phyloP scores from a whole-genome alignment of 2,329 filamentous ascomycete species.

The Cordyceps cicadae region DNA sequence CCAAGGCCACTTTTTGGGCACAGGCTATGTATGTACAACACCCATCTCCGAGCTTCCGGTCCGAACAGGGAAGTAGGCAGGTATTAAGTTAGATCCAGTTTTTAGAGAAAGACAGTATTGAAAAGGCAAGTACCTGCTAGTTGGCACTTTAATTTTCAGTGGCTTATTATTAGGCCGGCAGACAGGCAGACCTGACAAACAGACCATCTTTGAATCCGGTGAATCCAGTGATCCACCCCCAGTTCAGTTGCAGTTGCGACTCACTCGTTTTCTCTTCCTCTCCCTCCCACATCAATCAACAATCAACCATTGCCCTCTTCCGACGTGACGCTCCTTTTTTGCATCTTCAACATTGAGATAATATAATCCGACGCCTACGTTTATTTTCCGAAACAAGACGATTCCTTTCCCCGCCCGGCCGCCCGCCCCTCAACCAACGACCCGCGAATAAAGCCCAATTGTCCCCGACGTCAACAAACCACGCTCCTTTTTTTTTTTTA shows the following conservation, averaged over 20 bases:
- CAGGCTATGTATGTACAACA: background rate
- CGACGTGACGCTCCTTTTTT: constrained; percentile 1
- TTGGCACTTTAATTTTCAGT: too few species aligned
- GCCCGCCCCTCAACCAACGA: background rate
- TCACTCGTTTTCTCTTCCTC: background rate
- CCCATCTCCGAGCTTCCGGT: constrained; percentile 8
- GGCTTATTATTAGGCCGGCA: too few species aligned
- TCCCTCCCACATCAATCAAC: background rate
- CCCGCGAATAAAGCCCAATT: background rate
- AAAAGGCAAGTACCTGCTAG: background rate
- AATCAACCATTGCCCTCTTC: background rate
- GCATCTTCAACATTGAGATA: background rate
- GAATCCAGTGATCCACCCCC: background rate
- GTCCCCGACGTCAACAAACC: background rate
- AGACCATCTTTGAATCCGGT: background rate
- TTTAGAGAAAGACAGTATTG: background rate
- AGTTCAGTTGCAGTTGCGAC: background rate
- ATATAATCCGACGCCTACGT: background rate
- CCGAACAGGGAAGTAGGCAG: constrained; percentile 3
- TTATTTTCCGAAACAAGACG: background rate
- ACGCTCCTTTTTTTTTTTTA: constrained; percentile 4
- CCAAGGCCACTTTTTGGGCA: background rate
- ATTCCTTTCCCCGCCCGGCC: too few species aligned
- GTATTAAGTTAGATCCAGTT: too few species aligned
- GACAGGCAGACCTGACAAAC: background rate